Evolutionary conservation across 2,329 filamentous ascomycete species (phyloP), one percentile per base, ranked within the genome.

Genomic region (Phaeosphaeriaceae sp.): DNA sequence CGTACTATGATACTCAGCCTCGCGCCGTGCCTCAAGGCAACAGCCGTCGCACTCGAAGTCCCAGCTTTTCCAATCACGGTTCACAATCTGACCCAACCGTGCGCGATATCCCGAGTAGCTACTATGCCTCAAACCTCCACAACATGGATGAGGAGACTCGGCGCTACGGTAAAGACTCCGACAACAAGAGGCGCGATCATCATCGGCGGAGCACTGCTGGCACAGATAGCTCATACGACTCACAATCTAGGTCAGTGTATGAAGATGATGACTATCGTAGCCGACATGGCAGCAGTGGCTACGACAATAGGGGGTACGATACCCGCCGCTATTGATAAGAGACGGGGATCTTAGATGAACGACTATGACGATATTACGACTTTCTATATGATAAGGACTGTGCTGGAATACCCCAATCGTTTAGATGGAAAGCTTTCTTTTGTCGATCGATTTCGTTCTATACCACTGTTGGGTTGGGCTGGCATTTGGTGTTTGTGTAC

Each of bases 81-180:
- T 76, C 67, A 0, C 65, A 70, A 27, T 77, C 75, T 9, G 76
- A 78, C 24, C 61, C 73, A 4, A 68, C 66, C 19, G 64, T 78
- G 2, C 67, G 66, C 20, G 73, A 77, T 15, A 63, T 74, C 9
- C 70, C 75, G 3, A 56, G 54, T 27, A 68, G 55, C 48, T 75
- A 75, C 46, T 77, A 76, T 48, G 52, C 66, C 1, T 73, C 72
- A 6, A 74, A 73, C 46, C 60, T 74, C 10, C 71, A 76, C 56
- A 71, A 68, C n/a, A 49, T 65, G 1, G 70, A 73, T 9, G 75
- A 78, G 19, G 72, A 76, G 3, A 61, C 64, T 25, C 70, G 68
- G 19, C 62, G 70, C 27, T 72, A 70, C 40, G 64, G 66, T 33
- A 72, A 68, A 53, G 73, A 76, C n/a, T 61, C 67, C 22, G 74